Base-by-base conservation (phyloP, 2,329 filamentous ascomycete species). In the Zopfia rhizophila region DNA sequence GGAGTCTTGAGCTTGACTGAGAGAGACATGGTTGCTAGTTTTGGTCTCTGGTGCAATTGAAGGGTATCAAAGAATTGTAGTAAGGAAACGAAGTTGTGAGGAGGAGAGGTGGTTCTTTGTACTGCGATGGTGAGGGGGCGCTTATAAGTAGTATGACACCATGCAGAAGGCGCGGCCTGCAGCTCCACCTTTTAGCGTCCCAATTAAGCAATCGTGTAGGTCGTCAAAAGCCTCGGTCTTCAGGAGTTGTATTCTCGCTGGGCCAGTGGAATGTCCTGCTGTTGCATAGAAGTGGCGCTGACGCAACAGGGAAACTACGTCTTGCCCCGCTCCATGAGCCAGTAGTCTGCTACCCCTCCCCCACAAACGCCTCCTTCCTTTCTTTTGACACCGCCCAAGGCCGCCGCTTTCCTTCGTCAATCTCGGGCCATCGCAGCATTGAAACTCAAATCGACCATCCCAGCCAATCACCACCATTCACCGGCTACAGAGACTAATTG, bases 1-100 rank as follows among this genome's bases (percentile, higher is more conserved):
- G 88, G 87, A 61, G 87, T 90, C 76, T 85, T 83, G 64, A 91
- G 80, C 70, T 86, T 80, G 55, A 80, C 74, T 44, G 79, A 79
- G 22, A 65, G 47, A 61, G 85, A 66, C 68, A 75, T 76, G 63
- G 58, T 74, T 60, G 62, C 63, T 53, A 52, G 63, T 43, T 28
- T 27, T 30, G 31, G 46, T 37, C 27, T 41, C 18, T 40, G 24
- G 48, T 53, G 49, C 37, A 58, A 57, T 42, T 49, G 45, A 38
- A 35, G 63, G 63, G 62, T 65, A 68, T 68, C 58, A 55, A 52
- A 31, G 37, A 24, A n/a, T n/a, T n/a, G 41, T 48, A 56, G 54
- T 38, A 42, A 56, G 8, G 58, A 39, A 39, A 47, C 18, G 37
- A 38, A 40, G 45, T 30, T 37, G 27, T 38, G 46, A 48, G 43